These are phyloP conservation scores for Daldinia caldariorum DNA, from an alignment of 495 filamentous ascomycete species.

Conservation along the genomic window DNA sequence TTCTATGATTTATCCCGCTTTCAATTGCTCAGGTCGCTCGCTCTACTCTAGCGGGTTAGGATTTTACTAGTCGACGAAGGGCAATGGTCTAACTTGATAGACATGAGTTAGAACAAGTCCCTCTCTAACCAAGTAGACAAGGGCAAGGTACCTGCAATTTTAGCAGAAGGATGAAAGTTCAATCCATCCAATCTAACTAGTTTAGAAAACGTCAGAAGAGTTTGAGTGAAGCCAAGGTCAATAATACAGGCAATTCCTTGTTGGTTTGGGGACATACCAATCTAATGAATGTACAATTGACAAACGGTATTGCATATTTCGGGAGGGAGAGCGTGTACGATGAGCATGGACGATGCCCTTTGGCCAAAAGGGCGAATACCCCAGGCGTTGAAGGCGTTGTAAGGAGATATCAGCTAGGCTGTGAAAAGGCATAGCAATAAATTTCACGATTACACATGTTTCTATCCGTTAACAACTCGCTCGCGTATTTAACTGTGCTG, in stretches of 20 bases:
- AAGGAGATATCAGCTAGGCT: constrained; percentile 3
- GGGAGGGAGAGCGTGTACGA: constrained; percentile 16
- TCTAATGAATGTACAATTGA: constrained; percentile 8
- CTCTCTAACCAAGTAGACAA: neutral
- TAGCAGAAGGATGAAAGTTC: neutral
- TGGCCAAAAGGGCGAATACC: constrained; percentile 37
- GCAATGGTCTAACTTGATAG: neutral
- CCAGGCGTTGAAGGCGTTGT: constrained; percentile 37
- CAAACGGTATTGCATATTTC: constrained; percentile 2
- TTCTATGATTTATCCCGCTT: neutral
- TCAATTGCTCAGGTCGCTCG: neutral
- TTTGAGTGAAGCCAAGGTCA: neutral
- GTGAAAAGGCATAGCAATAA: neutral
- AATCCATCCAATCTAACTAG: neutral
- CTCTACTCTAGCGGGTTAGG: neutral
- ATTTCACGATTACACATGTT: neutral
- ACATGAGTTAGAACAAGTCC: neutral
- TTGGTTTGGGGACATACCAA: neutral
- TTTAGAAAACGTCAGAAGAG: neutral
- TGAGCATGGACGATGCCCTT: constrained; percentile 29
- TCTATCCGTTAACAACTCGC: neutral
- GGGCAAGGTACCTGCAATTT: neutral
- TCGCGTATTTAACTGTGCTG: neutral
- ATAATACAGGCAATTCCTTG: constrained; percentile 4
- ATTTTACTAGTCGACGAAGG: neutral